Percentiles rank a stretch among this genome's conserved stretches.
phyloP scores from a whole-genome alignment of 1,139 yeast genomes.

The Kodamaea sp. region DNA sequence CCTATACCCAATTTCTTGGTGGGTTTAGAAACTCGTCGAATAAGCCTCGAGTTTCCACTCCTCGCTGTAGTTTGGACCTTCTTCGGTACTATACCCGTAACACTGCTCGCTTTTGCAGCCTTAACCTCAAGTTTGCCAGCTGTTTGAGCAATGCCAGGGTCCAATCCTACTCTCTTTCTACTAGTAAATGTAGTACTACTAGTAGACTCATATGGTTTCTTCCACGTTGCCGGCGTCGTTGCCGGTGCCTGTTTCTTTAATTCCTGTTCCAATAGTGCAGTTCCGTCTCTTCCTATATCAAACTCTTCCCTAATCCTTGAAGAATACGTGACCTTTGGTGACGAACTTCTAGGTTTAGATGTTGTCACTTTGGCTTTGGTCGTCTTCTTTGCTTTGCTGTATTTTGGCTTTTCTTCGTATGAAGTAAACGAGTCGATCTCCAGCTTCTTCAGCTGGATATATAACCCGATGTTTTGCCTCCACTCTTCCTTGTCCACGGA shows the following conservation, averaged over 20 bases:
- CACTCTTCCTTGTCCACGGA: constrained; percentile 28
- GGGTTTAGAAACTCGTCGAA: constrained; percentile 8
- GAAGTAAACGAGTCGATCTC: too few species aligned
- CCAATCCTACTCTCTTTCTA: constrained; percentile 1
- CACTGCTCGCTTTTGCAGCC: constrained; percentile 5
- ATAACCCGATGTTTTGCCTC: constrained; percentile 22
- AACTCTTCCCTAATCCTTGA: constrained; percentile 15
- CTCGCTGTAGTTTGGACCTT: constrained; percentile 6
- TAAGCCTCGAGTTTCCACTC: constrained; percentile 5
- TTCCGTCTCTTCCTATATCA: constrained; percentile 27
- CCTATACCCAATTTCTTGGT: background rate
- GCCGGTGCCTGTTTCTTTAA: background rate
- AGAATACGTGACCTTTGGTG: background rate
- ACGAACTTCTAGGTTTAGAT: too few species aligned
- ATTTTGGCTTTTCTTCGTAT: constrained; percentile 4
- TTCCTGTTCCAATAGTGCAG: constrained; percentile 17
- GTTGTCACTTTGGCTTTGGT: constrained; percentile 7
- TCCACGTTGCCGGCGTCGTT: too few species aligned
- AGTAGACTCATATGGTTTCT: background rate
- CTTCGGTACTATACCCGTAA: constrained; percentile 4
- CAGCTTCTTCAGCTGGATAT: constrained; percentile 15
- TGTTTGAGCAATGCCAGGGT: constrained; percentile 6
- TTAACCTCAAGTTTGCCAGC: constrained; percentile 18
- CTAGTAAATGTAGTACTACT: background rate
- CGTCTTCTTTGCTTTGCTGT: constrained; percentile 3